A percentile compares a stretch with the other conserved stretches of the same genome.
phyloP scores from a whole-genome alignment of 140 eudicot species.

The Eryngium alpinum region DNA sequence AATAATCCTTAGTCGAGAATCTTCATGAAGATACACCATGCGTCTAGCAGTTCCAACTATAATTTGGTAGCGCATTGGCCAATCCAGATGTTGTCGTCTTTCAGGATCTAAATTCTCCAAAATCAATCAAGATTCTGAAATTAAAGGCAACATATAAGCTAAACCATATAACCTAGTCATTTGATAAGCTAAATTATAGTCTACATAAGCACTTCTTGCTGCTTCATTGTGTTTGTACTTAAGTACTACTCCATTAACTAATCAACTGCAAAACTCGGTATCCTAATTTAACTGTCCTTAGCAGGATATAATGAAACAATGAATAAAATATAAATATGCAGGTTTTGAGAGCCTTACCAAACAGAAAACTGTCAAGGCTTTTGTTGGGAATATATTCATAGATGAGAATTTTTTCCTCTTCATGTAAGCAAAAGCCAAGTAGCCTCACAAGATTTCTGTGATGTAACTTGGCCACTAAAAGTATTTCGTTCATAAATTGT shows the following conservation, averaged over 20 bases:
- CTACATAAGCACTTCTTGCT: no score
- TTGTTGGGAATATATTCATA: neutral
- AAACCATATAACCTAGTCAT: neutral
- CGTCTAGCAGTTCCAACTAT: neutral
- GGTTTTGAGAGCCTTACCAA: neutral
- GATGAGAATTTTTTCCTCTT: neutral
- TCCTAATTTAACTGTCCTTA: no score
- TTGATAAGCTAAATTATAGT: no score
- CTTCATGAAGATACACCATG: slow-evolving; percentile 5
- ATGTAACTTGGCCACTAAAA: slow-evolving; percentile 6
- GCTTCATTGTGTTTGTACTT: no score
- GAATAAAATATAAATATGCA: neutral
- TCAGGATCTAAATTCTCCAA: neutral
- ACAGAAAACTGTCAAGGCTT: neutral
- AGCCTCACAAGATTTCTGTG: slow-evolving; percentile 2
- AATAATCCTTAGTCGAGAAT: slow-evolving; percentile 3
- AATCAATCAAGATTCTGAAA: neutral
- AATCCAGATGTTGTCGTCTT: neutral
- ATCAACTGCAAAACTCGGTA: no score
- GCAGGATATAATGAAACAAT: no score
- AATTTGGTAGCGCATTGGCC: neutral
- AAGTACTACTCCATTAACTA: no score
- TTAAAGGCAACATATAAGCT: neutral
- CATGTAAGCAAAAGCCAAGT: neutral
- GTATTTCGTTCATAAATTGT: neutral